phyloP scores from a whole-genome alignment of 2,329 filamentous ascomycete genomes.

The Neocucurbitaria cava region DNA sequence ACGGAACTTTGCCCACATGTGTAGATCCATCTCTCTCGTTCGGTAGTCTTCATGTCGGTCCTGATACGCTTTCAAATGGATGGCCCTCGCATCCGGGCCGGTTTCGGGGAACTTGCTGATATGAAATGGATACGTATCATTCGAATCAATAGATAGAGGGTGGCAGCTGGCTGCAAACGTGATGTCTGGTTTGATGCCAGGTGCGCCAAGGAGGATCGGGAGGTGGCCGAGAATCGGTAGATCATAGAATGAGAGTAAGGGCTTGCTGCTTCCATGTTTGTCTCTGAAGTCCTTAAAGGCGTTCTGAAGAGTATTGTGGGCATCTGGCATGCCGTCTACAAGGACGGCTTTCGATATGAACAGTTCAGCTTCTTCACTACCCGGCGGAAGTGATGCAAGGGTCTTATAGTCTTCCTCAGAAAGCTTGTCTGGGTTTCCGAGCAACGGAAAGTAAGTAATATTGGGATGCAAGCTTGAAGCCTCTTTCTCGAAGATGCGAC shows the following conservation, averaged over 20 bases:
- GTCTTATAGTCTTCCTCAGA: constrained; percentile 26
- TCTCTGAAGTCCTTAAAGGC: constrained; percentile 37
- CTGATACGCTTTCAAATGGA: constrained; percentile 19
- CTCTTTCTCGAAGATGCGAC: constrained; percentile 43
- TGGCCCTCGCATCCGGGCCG: constrained; percentile 12
- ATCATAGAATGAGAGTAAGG: constrained; percentile 57
- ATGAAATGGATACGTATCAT: constrained; percentile 26
- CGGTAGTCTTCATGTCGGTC: constrained; percentile 3
- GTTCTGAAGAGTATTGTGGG: constrained; percentile 43
- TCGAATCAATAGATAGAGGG: constrained; percentile 19
- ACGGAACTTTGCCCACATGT: constrained; percentile 17
- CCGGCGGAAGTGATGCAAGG: constrained; percentile 29
- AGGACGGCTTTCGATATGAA: constrained; percentile 48
- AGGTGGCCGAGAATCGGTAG: constrained; percentile 47
- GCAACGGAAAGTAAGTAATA: constrained; percentile 46
- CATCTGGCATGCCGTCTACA: constrained; percentile 41
- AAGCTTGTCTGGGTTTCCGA: constrained; percentile 34
- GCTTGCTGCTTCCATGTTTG: constrained; percentile 39
- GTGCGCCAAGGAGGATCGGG: constrained; percentile 39
- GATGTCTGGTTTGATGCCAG: constrained; percentile 47
- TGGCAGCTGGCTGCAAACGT: constrained; percentile 51
- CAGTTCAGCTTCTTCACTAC: constrained; percentile 35
- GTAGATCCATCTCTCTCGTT: constrained; percentile 24
- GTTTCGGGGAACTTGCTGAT: constrained; percentile 18
- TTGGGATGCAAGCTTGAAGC: constrained; percentile 47